phyloP scores from a whole-genome alignment of 352 stramenopile species.

The Plasmopara muralis region DNA sequence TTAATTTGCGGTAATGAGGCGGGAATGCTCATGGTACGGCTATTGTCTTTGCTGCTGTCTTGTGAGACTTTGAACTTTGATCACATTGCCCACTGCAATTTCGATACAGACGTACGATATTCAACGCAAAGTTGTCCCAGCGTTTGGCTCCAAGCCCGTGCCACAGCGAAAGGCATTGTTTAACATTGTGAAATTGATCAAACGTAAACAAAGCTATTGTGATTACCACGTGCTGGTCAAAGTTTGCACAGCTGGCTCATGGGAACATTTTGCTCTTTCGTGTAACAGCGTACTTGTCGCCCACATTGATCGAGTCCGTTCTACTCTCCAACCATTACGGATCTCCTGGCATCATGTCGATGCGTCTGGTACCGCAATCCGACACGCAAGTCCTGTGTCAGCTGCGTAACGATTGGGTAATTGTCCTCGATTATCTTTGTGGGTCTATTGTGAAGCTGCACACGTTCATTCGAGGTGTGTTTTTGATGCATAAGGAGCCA shows the following conservation, averaged over 20 bases:
- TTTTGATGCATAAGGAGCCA: background rate
- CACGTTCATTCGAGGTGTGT: slow-evolving; percentile 44
- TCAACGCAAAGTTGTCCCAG: slow-evolving; percentile 48
- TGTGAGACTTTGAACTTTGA: background rate
- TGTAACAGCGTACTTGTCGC: slow-evolving; percentile 22
- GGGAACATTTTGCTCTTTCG: too few species aligned
- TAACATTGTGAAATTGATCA: slow-evolving; percentile 43
- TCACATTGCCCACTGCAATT: background rate
- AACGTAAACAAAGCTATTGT: slow-evolving; percentile 19
- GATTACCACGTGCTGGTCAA: too few species aligned
- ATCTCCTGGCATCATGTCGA: slow-evolving; percentile 34
- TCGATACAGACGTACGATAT: slow-evolving; percentile 54
- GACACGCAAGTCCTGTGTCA: slow-evolving; percentile 49
- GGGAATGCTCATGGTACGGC: slow-evolving; percentile 45
- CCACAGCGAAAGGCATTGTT: slow-evolving; percentile 40
- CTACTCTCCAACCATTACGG: slow-evolving; percentile 25
- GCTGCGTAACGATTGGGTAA: slow-evolving; percentile 66
- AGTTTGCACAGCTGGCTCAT: too few species aligned
- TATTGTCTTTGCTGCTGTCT: background rate
- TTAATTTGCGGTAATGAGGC: slow-evolving; percentile 57
- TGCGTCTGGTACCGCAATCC: slow-evolving; percentile 30
- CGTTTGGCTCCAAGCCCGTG: slow-evolving; percentile 54
- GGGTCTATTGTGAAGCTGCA: slow-evolving; percentile 45
- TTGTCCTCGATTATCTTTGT: slow-evolving; percentile 41
- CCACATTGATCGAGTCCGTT: slow-evolving; percentile 20